These are phyloP conservation scores for Trematosphaeria pertusa DNA, from an alignment of 2,329 filamentous ascomycete genomes.

Conservation along the genomic window DNA sequence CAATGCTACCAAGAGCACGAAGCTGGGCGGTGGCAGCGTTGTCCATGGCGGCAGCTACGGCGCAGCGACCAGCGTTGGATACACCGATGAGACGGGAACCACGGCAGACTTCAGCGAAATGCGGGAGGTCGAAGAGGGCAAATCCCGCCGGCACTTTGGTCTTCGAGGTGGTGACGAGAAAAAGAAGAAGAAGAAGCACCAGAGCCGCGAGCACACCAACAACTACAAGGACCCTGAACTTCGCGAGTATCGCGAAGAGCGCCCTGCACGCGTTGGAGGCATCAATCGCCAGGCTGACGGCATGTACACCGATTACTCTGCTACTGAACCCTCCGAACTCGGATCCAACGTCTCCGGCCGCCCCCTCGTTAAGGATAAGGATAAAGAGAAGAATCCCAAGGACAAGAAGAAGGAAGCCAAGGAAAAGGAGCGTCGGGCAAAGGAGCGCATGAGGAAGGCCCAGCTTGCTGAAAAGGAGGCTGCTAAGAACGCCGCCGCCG, in stretches of 20 bases:
- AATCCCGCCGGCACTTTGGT: constrained; percentile 50
- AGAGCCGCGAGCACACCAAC: constrained; percentile 60
- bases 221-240: constrained; percentile 67
- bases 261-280: constrained; percentile 84
- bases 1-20: constrained; percentile 81
- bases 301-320: constrained; percentile 78
- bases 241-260: constrained; percentile 84
- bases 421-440: constrained; percentile 50
- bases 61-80: constrained; percentile 48
- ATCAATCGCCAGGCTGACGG: constrained; percentile 84
- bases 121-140: constrained; percentile 50
- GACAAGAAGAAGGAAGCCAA: constrained; percentile 49
- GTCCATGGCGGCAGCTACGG: constrained; percentile 69
- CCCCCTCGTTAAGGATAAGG: constrained; percentile 55
- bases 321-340: constrained; percentile 68
- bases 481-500: constrained; percentile 38
- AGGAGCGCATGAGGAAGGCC: constrained; percentile 60
- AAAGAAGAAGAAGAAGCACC: constrained; percentile 57
- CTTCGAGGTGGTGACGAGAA: constrained; percentile 47
- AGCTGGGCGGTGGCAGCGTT: constrained; percentile 83
- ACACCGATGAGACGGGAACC: constrained; percentile 55
- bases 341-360: constrained; percentile 51
- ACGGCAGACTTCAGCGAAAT: constrained; percentile 52
- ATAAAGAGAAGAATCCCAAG: constrained; percentile 45
- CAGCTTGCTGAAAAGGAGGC: constrained; percentile 48